phyloP scores from a whole-genome alignment of 2,329 filamentous ascomycete species.

The Botrytis aclada region DNA sequence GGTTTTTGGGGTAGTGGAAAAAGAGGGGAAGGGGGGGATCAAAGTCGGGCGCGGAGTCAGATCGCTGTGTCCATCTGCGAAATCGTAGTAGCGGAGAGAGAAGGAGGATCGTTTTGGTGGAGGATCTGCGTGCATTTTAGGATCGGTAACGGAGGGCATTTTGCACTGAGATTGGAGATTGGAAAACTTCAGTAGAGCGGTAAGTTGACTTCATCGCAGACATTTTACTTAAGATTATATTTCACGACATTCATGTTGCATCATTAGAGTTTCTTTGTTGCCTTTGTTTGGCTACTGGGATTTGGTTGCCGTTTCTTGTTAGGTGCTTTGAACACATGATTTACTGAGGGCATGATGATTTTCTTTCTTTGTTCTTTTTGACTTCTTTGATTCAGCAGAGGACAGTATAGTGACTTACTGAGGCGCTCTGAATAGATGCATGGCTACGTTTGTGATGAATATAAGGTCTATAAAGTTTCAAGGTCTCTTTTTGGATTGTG shows the following conservation, averaged over 20 bases:
- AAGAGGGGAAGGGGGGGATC: not conserved
- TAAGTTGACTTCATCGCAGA: fast-evolving
- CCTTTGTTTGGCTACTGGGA: not conserved
- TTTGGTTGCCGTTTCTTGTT: not conserved
- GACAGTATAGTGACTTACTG: fast-evolving
- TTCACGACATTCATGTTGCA: fast-evolving
- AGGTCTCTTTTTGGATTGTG: too few species aligned
- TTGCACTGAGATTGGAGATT: not conserved
- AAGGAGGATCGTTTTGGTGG: not conserved
- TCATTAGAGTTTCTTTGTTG: not conserved
- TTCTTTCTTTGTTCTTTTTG: not conserved
- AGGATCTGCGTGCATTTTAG: not conserved
- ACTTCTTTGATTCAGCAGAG: not conserved
- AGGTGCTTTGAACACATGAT: not conserved
- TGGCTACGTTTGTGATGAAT: too few species aligned
- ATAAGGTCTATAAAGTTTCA: too few species aligned
- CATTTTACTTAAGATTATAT: not conserved
- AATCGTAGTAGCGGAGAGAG: not conserved
- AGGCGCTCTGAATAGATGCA: too few species aligned
- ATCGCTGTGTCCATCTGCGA: not conserved
- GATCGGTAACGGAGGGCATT: not conserved
- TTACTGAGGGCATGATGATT: not conserved
- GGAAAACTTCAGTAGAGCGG: not conserved
- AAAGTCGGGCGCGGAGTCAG: not conserved
- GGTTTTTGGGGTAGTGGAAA: not conserved